A percentile compares a stretch with the other conserved stretches of the same genome.
Conservation (phyloP, 352 stramenopile genomes). For the Phytopythium aichiense region DNA sequence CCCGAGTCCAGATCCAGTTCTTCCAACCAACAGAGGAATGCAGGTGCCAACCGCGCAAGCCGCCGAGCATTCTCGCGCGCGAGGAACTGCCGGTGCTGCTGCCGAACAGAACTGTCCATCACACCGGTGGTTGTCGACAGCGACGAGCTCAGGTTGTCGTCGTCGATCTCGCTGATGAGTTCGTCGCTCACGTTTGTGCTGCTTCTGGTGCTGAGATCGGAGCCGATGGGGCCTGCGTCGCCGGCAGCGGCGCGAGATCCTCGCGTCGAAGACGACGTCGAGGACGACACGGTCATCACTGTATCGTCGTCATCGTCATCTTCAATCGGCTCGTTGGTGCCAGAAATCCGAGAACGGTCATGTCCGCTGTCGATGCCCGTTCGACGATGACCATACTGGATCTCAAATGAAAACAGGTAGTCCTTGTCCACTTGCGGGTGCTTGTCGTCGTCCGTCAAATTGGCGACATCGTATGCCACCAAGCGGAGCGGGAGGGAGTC, state of each 20-base stretch:
- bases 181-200: conserved; percentile 42
- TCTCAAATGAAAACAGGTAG: conserved; percentile 83
- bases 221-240: conserved; percentile 7
- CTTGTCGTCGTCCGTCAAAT: conserved; percentile 12
- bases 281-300: neutral
- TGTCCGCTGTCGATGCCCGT: neutral
- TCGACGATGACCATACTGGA: conserved; percentile 38
- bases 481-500: conserved; percentile 64
- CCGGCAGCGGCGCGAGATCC: conserved; percentile 6
- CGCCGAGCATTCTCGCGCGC: conserved; percentile 39
- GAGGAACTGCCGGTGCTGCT: conserved; percentile 34
- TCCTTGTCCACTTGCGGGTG: conserved; percentile 59
- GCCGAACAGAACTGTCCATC: conserved; percentile 10
- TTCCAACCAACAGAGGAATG: conserved; percentile 72
- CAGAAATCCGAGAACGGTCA: neutral
- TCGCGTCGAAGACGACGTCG: conserved; percentile 2
- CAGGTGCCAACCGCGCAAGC: conserved; percentile 35
- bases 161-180: conserved; percentile 34
- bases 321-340: conserved; percentile 7
- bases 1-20: conserved; percentile 59
- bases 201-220: conserved; percentile 46
- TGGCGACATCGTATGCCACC: conserved; percentile 63
- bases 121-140: conserved; percentile 11
- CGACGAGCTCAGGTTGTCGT: conserved; percentile 23
- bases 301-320: conserved; percentile 10